Evolutionary conservation across 345 rosid species (phyloP).

Genomic region (Isatis tinctoria): DNA sequence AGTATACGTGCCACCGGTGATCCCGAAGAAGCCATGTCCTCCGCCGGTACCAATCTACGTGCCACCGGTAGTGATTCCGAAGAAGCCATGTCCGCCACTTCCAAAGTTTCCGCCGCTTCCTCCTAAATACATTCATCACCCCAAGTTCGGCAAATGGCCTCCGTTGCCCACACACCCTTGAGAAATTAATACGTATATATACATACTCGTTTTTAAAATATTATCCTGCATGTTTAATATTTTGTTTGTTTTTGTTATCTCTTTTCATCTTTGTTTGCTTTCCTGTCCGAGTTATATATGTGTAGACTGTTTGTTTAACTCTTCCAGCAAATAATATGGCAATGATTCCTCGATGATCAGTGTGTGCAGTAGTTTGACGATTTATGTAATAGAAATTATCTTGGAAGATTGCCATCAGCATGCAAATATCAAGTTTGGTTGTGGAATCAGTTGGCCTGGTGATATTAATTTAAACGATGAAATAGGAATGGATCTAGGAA

Average conservation of each 20-base stretch:
- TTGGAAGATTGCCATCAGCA: background rate
- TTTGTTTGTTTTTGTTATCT: background rate
- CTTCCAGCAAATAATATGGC: conserved; percentile 3
- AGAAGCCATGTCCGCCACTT: conserved; percentile 41
- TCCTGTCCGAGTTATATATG: background rate
- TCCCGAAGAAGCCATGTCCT: conserved; percentile 31
- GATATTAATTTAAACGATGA: background rate
- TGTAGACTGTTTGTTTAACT: conserved; percentile 16
- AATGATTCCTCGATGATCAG: background rate
- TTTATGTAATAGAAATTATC: background rate
- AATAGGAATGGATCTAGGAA: too few relatives aligned
- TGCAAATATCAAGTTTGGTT: background rate
- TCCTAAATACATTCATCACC: conserved; percentile 42
- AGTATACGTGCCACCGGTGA: conserved; percentile 32
- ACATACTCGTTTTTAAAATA: background rate
- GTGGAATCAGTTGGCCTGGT: background rate
- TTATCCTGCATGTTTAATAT: background rate
- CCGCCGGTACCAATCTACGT: conserved; percentile 28
- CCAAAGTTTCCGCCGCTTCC: conserved; percentile 55
- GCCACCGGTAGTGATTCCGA: conserved; percentile 29
- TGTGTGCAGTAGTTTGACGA: background rate
- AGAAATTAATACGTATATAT: background rate
- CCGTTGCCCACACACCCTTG: conserved; percentile 38
- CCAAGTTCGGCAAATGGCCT: conserved; percentile 52
- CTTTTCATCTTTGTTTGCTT: background rate